Evolutionary conservation across 345 rosid genomes (phyloP), one percentile per base, ranked within the genome.

Genomic region (Litchi chinensis): DNA sequence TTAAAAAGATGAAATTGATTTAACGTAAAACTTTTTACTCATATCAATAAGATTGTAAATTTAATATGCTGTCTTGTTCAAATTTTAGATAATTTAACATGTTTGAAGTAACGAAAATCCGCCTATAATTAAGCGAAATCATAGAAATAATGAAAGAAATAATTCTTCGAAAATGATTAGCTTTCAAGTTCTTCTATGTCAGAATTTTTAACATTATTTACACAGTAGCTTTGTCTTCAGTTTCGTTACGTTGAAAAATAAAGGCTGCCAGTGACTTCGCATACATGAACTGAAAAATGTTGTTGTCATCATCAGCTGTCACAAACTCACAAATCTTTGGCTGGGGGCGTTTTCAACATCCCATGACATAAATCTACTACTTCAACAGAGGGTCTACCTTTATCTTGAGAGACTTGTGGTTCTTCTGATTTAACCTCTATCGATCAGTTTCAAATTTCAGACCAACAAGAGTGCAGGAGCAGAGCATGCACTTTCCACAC

Each of bases 351-450:
- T 8, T 64, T 75, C 70, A 64, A 75, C 62, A 50, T 65, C 70
- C 1, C 10, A 65, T 28, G 48, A 46, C 71, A n/a, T 70, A 28
- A 16, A 48, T 65, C 71, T 48, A 48, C 46, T 19, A 10, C 50
- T 10, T 26, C 67, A 73, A 73, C 79, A 76, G 59, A 15, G 22
- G 6, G 52, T 32, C 64, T 76, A 8, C 48, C 63, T n/a, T 28
- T n/a, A 76, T 64, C 13, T 22, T 8, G 10, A 10, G 26, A 75
- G 46, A 19, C 48, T 28, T 13, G 5, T 6, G 39, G 62, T 56
- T 56, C n/a, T 56, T 62, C 16, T 65, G 68, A 65, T 65, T 28
- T 65, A 65, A 65, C 68, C 40, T 28, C 67, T 4, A 54, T 19
- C 8, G n/a, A 54, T 54, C 59, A 54, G 12, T 54, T 10, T 60